Evolutionary conservation across 2,329 filamentous ascomycete species (phyloP).

Genomic region (Didymella glomerata): DNA sequence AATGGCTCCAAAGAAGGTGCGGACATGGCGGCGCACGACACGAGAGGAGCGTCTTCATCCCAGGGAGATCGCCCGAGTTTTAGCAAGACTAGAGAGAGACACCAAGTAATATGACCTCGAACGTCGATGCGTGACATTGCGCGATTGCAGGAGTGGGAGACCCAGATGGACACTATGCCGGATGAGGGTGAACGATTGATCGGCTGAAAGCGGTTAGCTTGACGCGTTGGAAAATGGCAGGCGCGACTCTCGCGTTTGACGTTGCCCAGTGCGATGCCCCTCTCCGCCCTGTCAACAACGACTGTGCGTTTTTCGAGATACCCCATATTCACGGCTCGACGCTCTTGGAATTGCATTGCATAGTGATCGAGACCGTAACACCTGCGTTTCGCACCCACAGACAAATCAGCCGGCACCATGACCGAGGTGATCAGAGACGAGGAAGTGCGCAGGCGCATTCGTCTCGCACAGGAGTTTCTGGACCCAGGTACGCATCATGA

Average conservation of each 20-base stretch:
- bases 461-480: conserved; percentile 88
- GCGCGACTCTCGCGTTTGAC: conserved; percentile 11
- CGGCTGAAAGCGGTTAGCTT: conserved; percentile 6
- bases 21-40: not conserved
- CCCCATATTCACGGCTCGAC: conserved; percentile 8
- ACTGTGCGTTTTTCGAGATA: conserved; percentile 24
- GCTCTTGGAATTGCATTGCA: conserved; percentile 1
- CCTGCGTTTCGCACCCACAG: not conserved
- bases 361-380: not conserved
- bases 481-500: conserved; percentile 76
- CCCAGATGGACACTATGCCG: conserved; percentile 7
- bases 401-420: conserved; percentile 32
- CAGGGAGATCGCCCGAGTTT: not conserved
- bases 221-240: conserved; percentile 10
- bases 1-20: not conserved
- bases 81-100: not conserved
- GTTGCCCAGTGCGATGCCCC: conserved; percentile 21
- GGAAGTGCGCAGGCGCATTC: conserved; percentile 81
- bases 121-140: not conserved
- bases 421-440: conserved; percentile 73
- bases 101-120: not conserved
- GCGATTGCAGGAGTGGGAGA: not conserved
- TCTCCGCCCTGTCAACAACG: conserved; percentile 23
- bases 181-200: conserved; percentile 12
- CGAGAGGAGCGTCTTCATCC: not conserved